Evolutionary conservation across 2,329 filamentous ascomycete genomes (phyloP).

Genomic region (Ophiocordyceps robertsii): DNA sequence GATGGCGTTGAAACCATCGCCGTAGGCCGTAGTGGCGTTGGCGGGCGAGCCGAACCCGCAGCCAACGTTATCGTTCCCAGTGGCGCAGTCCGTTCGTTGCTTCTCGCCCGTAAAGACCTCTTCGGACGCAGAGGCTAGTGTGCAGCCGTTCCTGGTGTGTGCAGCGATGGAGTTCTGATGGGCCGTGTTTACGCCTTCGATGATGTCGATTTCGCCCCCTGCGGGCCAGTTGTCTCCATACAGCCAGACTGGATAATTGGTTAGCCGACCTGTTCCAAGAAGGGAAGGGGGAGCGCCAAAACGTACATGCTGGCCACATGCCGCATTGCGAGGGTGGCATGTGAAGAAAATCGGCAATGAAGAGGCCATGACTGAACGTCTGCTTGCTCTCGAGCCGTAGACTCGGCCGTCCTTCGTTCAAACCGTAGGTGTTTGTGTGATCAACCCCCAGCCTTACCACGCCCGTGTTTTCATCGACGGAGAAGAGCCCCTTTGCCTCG

Average conservation of each 20-base stretch:
- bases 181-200: slow-evolving; percentile 55
- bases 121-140: slow-evolving; percentile 7
- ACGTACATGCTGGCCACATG: slow-evolving; percentile 57
- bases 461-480: slow-evolving; percentile 24
- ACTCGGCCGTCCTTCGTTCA: slow-evolving; percentile 35
- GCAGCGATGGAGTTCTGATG: slow-evolving; percentile 47
- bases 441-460: slow-evolving; percentile 34
- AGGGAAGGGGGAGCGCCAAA: no score
- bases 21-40: slow-evolving; percentile 35
- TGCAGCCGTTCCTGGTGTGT: slow-evolving; percentile 34
- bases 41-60: slow-evolving; percentile 28
- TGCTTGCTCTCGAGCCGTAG: slow-evolving; percentile 54
- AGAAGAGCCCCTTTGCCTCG: slow-evolving; percentile 23
- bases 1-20: slow-evolving; percentile 51
- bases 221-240: slow-evolving; percentile 45
- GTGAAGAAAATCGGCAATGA: slow-evolving; percentile 59
- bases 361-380: slow-evolving; percentile 50
- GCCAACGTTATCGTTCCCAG: slow-evolving; percentile 24
- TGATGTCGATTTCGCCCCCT: slow-evolving; percentile 55
- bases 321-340: slow-evolving; percentile 62
- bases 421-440: slow-evolving; percentile 20
- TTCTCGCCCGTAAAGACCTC: slow-evolving; percentile 13
- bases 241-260: slow-evolving; percentile 30
- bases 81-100: slow-evolving; percentile 21
- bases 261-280: not conserved